Evolutionary conservation across 2,329 filamentous ascomycete genomes (phyloP), one percentile per base, ranked within the genome.

Genomic region (Microcyclospora pomicola): DNA sequence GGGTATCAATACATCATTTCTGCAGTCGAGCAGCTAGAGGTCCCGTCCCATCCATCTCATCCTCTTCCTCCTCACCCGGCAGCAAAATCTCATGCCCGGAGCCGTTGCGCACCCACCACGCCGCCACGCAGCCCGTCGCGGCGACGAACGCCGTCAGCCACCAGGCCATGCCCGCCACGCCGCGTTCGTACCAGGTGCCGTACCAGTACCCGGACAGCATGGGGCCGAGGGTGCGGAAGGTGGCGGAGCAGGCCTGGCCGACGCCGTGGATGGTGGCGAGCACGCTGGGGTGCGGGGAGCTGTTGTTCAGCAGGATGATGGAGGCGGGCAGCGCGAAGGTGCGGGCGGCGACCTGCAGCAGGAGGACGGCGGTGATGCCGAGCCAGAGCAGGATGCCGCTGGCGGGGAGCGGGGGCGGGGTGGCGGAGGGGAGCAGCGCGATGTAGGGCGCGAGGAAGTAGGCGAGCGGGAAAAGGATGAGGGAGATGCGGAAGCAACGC

Each of bases 371-470:
- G 0, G 69, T 67, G 13, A 86, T 77, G 2, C 74, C 71, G 0
- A 71, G 48, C 82, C 81, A 86, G 28, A 85, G 64, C 31, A 63
- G 59, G 7, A 66, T 36, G 0, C 77, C 76, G 2, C 68, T 66
- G 34, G 63, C 64, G 1, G 75, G 73, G 2, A 66, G 63, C 2
- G 65, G 59, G 1, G 65, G 46, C 2, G 59, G 51, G 37, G 69
- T 52, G 31, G 62, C 43, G 29, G 72, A 72, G 0, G 78, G 81
- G 1, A 86, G 66, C 24, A 86, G 59, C 1, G 80, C 72, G 10
- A 88, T 68, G 52, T 78, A 86, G 0, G 82, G 83, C 29, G 80
- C 70, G 9, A 80, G 53, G 9, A 75, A 62, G 56, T 88, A 88
- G 0, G 77, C 71, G 9, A 82, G 27, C 0, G 82, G 80, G 44